Percentiles rank a stretch among this genome's conserved stretches.
Conservation (phyloP, 257 asterid genomes). For the Primulina huaijiensis region DNA sequence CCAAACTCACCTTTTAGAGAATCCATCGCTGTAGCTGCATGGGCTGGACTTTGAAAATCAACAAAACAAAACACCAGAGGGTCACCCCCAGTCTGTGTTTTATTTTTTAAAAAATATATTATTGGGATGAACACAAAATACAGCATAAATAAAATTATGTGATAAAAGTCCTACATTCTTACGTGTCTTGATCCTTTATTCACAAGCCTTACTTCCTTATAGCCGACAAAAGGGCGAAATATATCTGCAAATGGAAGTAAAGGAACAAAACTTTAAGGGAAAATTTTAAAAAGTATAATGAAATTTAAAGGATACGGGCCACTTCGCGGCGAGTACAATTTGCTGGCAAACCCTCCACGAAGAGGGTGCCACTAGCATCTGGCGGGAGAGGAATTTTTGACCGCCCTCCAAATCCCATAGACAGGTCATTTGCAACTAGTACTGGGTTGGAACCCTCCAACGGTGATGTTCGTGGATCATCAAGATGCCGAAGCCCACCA, state of each 20-base stretch:
- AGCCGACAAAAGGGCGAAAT: slow-evolving; percentile 88
- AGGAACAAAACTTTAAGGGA: slow-evolving; percentile 36
- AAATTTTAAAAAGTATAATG: slow-evolving; percentile 4
- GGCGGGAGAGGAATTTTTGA: slow-evolving; percentile 74
- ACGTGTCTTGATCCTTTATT: slow-evolving; percentile 75
- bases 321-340: slow-evolving; percentile 54
- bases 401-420: slow-evolving; percentile 42
- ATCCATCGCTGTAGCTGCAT: slow-evolving; percentile 82
- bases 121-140: slow-evolving; percentile 3
- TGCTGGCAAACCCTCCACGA: slow-evolving; percentile 52
- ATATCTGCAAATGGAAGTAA: slow-evolving; percentile 56
- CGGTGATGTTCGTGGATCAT: slow-evolving; percentile 53
- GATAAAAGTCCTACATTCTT: slow-evolving; percentile 27
- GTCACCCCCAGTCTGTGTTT: slow-evolving; percentile 66
- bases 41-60: slow-evolving; percentile 75
- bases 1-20: slow-evolving; percentile 59
- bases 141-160: slow-evolving; percentile 9
- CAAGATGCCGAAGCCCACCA: slow-evolving; percentile 41
- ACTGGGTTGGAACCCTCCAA: slow-evolving; percentile 48
- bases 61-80: slow-evolving; percentile 76
- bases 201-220: slow-evolving; percentile 72
- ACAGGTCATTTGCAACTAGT: slow-evolving; percentile 41
- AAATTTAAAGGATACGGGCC: slow-evolving; percentile 69
- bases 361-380: slow-evolving; percentile 79
- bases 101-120: slow-evolving; percentile 8